These are phyloP conservation scores for Hypoxylon sp. DNA, from an alignment of 2,329 filamentous ascomycete genomes.

Conservation along the genomic window DNA sequence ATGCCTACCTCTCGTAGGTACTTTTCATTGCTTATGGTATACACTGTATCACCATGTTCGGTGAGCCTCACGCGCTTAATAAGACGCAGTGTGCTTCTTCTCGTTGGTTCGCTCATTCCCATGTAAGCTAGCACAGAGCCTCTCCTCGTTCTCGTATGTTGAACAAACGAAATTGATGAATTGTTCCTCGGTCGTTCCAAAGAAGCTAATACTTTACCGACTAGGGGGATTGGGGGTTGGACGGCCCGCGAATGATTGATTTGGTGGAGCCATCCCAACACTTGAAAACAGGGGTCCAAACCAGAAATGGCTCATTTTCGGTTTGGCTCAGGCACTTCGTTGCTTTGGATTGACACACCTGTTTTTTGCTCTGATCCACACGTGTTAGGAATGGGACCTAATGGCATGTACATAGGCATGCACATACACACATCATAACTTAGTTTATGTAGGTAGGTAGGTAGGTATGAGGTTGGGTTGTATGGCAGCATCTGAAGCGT, in stretches of 20 bases:
- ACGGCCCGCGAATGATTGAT: constrained; percentile 34
- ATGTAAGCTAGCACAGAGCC: background rate
- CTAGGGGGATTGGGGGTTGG: constrained; percentile 30
- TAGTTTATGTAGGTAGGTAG: background rate
- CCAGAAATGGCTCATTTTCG: constrained; percentile 27
- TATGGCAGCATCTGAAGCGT: too few relatives aligned
- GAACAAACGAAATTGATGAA: constrained; percentile 6
- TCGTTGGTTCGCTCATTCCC: constrained; percentile 1
- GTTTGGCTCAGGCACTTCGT: constrained; percentile 35
- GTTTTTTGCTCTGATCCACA: constrained; percentile 30
- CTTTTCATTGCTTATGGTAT: too few relatives aligned
- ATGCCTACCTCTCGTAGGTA: background rate
- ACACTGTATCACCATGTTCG: constrained; percentile 12
- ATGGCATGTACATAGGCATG: too few relatives aligned
- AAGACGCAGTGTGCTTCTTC: background rate
- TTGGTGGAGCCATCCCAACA: constrained; percentile 29
- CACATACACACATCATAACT: too few relatives aligned
- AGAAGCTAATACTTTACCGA: constrained; percentile 29
- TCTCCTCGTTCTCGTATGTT: constrained; percentile 3
- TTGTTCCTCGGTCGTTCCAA: constrained; percentile 16
- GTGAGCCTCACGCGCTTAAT: constrained; percentile 24
- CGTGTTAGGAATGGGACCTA: constrained; percentile 30
- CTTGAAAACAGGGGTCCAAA: constrained; percentile 24
- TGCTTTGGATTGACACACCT: constrained; percentile 27
- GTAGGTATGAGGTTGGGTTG: background rate